Base-by-base conservation (phyloP, 2,329 filamentous ascomycete genomes). In the Diaporthe velutina region DNA sequence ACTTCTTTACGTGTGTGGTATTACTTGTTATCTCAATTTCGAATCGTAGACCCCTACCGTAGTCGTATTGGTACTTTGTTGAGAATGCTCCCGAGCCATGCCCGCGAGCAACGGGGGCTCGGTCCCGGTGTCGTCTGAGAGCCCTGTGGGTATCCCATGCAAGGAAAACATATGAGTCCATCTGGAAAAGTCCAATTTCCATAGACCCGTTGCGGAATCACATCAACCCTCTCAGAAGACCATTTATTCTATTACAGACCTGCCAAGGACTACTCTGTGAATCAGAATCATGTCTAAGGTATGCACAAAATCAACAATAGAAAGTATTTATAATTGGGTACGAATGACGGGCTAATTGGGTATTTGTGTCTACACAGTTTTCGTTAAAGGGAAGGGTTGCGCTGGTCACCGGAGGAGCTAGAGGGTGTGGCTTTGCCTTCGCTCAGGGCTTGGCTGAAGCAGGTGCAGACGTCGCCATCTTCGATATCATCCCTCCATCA, bases 311-410 rank as follows among this genome's bases (percentile, higher is more conserved):
- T 15, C 1, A 5, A 50, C 0, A 33, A 12, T 2, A 1, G 7
- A 2, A 22, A 19, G 3, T 1, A 38, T 9, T 13, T 54, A 7
- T 28, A 7, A 4, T 13, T 9, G n/a, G 17, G 22, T 1, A 8
- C 22, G 6, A 12, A n/a, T 5, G 19, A n/a, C 35, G 17, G 6
- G 50, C 64, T 40, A 25, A 33, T 22, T 22, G 6, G 28, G 13
- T 3, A 9, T 22, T 13, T 25, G 1, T 8, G 10, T 5, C 3
- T 54, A 8, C 2, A 28, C 48, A 88, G 86, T 88, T 89, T 76
- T 87, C 86, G 0, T 80, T 90, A 6, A 83, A 85, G 75, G 87
- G 86, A 25, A 85, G 87, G 38, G 86, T 83, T 5, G 85, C 84
- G 30, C 75, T 88, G 40, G 81, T 88, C 35, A 88, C 87, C 1